phyloP scores from a whole-genome alignment of 139 green algal genomes.

The Pleodorina starrii region DNA sequence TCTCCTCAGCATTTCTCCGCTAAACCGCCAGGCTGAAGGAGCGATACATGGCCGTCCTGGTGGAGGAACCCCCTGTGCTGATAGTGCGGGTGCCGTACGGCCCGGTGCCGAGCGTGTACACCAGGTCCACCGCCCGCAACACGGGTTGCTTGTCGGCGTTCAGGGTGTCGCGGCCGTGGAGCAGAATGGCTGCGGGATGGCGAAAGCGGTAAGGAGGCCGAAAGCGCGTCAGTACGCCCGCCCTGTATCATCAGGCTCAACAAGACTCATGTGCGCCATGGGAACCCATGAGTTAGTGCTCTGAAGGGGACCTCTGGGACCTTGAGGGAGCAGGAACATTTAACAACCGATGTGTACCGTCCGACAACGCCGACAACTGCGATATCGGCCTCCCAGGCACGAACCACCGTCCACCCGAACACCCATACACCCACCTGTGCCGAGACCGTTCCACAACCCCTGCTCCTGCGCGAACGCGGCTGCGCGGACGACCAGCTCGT shows the following conservation, averaged over 20 bases:
- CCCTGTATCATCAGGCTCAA: too few relatives aligned
- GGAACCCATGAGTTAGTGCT: too few relatives aligned
- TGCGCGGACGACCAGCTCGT: slow-evolving; percentile 28
- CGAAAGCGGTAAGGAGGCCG: too few relatives aligned
- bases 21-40: slow-evolving; percentile 34
- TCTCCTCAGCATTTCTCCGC: too few relatives aligned
- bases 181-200: slow-evolving; percentile 51
- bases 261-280: too few relatives aligned
- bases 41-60: not conserved
- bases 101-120: not conserved
- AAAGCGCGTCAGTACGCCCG: too few relatives aligned
- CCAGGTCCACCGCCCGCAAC: slow-evolving; percentile 56
- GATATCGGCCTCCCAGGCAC: too few relatives aligned
- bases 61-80: not conserved
- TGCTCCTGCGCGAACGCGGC: slow-evolving; percentile 14
- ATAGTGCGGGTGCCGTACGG: not conserved
- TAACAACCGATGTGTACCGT: too few relatives aligned
- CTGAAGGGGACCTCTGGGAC: too few relatives aligned
- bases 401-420: too few relatives aligned
- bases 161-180: slow-evolving; percentile 53
- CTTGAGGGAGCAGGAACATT: too few relatives aligned
- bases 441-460: slow-evolving; percentile 44
- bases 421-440: slow-evolving; percentile 32
- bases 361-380: too few relatives aligned
- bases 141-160: slow-evolving; percentile 59